Base-by-base conservation (phyloP, 257 asterid genomes). In the Gynochthodes officinalis region DNA sequence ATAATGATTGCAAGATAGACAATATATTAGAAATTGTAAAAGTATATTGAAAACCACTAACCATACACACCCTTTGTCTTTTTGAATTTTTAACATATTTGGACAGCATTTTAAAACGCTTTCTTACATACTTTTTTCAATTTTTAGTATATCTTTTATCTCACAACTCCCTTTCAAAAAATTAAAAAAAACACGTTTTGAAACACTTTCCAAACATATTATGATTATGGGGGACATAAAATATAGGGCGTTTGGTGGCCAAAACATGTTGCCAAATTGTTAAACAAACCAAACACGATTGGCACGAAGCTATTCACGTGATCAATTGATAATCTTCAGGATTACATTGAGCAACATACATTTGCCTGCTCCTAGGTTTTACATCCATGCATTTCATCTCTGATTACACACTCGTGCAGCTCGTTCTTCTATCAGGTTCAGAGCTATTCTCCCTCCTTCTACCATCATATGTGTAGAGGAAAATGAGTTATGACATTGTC, bases 361-460 rank as follows among this genome's bases (percentile, higher is more conserved):
- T 67, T 46, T 67, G 71, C 30, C 21, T 65, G 60, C 55, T 25
- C 70, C 59, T 10, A 67, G 8, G 25, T 44, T 48, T 18, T 19
- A 67, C 60, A 28, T 46, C 44, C 72, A 48, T 48, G 30, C 33
- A 50, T 19, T 16, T 32, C 25, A 19, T 32, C 18, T 57, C 63
- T 57, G 60, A 23, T 57, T 57, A 57, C 63, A n/a, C 35, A 65
- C 59, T 30, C 35, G 39, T 13, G 21, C 64, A 58, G 39, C 7
- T 46, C 52, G 4, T n/a, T 23, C 64, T 18, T 11, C 10, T 58
- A 14, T 58, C 25, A 12, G 15, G 65, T 32, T n/a, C 43, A 67
- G 28, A 48, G 46, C 30, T 28, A 48, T 66, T 32, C 54, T 43
- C 40, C 40, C 54, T 42, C 54, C 42, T 13, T 25, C 15, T 44